Evolutionary conservation across 148 eudicot genomes (phyloP).

Genomic region (Suaeda aralocaspica): DNA sequence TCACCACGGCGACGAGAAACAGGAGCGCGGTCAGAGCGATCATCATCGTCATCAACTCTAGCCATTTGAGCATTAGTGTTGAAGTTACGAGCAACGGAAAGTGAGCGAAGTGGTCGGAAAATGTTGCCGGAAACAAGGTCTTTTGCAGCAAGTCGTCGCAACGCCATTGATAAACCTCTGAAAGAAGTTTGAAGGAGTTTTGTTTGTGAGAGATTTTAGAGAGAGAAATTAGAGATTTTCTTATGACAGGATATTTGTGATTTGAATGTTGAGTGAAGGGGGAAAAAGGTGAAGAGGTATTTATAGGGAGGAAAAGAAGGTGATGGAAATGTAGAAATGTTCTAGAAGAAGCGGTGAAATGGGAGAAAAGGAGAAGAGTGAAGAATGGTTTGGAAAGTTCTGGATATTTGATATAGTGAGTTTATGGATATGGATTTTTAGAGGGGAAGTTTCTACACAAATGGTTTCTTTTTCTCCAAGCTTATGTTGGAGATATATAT

Average conservation of each 20-base stretch:
- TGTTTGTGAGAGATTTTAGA: background rate
- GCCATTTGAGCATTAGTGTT: slow-evolving; percentile 47
- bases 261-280: too few relatives aligned
- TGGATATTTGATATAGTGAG: background rate
- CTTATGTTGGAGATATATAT: too few relatives aligned
- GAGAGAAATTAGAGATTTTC: background rate
- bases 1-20: slow-evolving; percentile 42
- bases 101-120: slow-evolving; percentile 35
- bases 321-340: background rate
- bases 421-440: background rate
- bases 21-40: slow-evolving; percentile 30
- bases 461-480: slow-evolving; percentile 12
- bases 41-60: slow-evolving; percentile 35
- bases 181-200: too few relatives aligned
- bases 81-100: slow-evolving; percentile 36
- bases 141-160: slow-evolving; percentile 35
- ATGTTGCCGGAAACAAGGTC: slow-evolving; percentile 27
- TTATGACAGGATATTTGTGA: too few relatives aligned
- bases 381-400: slow-evolving; percentile 12
- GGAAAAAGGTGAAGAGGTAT: background rate
- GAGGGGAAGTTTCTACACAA: slow-evolving; percentile 1
- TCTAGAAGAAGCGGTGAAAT: background rate
- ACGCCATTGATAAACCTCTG: slow-evolving; percentile 42
- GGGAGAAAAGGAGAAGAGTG: background rate
- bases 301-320: background rate